Evolutionary conservation across 345 rosid genomes (phyloP), one percentile per base, ranked within the genome.

Genomic region (Rhodomyrtus tomentosa): DNA sequence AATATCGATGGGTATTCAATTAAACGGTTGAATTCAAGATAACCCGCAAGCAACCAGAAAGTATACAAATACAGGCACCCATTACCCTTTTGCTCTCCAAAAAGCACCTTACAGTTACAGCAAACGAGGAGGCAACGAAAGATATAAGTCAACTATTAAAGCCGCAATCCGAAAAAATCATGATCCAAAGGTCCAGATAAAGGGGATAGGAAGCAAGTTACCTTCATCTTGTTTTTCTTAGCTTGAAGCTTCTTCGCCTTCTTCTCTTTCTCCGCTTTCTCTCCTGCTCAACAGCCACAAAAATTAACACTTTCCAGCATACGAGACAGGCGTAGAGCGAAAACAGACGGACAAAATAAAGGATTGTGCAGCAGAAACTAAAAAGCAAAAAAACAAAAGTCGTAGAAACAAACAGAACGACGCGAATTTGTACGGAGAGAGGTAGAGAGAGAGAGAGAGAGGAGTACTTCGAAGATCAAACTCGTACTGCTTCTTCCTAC

Each of bases 221-320:
- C 99, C 93, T 98, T 96, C 99, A 98, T 98, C 92, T 95, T 95
- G 84, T 91, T 96, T 89, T 94, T 95, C 94, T 94, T 96, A 1
- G 93, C 89, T 54, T 93, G 93, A 87, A 95, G 98, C 93, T 94
- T 95, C 92, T 89, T 90, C 32, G 81, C 91, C 84, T 83, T 88
- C 91, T 92, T 95, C 29, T 94, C 96, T 40, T 88, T 93, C 90
- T 90, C 87, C 83, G 90, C 93, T 88, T 94, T 96, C 93, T 96
- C 99, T 76, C 94, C 98, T 98, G 74, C 36, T 79, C 86, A 80
- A 80, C 85, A 84, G 52, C 36, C 79, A 53, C 4, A 82, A 16
- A 52, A 83, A 76, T 51, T 21, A 55, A 29, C 32, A 25, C 22
- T 22, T 20, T 50, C 27, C 59, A 74, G 3, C 50, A 36, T 9